Percentiles rank a stretch among this genome's conserved stretches.
These are phyloP conservation scores for Exsudoporus frostii DNA, from an alignment of 768 basidiomycete species.

Conservation along the genomic window DNA sequence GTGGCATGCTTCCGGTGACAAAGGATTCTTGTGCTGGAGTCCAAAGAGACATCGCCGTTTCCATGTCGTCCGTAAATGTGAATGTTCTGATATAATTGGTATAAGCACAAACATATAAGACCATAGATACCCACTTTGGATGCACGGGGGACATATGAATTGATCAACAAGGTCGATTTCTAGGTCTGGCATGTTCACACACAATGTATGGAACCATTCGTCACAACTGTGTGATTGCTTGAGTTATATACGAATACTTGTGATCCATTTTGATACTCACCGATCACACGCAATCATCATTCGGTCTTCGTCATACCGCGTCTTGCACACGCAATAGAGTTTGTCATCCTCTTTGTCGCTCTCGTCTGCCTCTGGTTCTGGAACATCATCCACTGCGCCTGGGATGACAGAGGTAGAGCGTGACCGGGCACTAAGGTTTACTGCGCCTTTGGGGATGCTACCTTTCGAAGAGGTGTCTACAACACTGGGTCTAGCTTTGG, in stretches of 20 bases:
- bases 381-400: conserved; percentile 38
- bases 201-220: conserved; percentile 91
- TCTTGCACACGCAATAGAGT: conserved; percentile 87
- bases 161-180: conserved; percentile 88
- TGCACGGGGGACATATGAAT: conserved; percentile 84
- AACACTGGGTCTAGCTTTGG: conserved; percentile 20
- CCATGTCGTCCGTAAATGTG: conserved; percentile 69
- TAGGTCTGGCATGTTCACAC: conserved; percentile 76
- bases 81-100: conserved; percentile 45
- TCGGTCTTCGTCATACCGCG: conserved; percentile 79
- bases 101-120: background rate
- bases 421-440: conserved; percentile 46
- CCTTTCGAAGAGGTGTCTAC: conserved; percentile 17
- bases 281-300: conserved; percentile 94
- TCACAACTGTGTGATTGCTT: conserved; percentile 59
- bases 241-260: background rate
- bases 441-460: conserved; percentile 15
- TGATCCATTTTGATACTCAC: conserved; percentile 40
- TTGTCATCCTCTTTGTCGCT: conserved; percentile 45
- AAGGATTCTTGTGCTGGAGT: conserved; percentile 57
- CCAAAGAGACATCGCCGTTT: conserved; percentile 77
- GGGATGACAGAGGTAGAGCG: conserved; percentile 73
- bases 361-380: conserved; percentile 50
- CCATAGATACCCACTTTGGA: conserved; percentile 53
- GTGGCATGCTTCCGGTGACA: conserved; percentile 67